phyloP scores from a whole-genome alignment of 768 basidiomycete genomes.

The Candolleomyces aberdarensis region DNA sequence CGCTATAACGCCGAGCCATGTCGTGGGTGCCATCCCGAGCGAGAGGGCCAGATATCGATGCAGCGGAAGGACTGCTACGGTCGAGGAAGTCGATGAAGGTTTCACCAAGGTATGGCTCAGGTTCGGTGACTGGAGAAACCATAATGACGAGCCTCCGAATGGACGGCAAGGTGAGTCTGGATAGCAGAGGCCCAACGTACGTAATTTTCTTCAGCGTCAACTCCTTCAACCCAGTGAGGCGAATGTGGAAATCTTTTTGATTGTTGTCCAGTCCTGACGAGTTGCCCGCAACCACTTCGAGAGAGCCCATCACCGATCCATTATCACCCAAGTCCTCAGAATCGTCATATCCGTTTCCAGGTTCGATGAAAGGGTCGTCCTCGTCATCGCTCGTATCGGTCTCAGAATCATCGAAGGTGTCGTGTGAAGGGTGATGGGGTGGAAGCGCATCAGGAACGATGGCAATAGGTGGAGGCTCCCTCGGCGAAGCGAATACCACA shows the following conservation, averaged over 20 bases:
- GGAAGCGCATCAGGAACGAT: background rate
- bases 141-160: background rate
- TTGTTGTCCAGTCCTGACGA: too few relatives aligned
- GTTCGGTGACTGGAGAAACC: background rate
- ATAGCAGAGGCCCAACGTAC: background rate
- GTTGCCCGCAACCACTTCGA: too few relatives aligned
- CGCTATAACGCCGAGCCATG: background rate
- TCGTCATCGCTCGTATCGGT: background rate
- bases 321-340: background rate
- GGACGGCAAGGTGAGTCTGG: background rate
- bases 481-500: background rate
- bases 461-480: background rate
- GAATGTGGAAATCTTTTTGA: background rate
- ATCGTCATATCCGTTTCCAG: background rate
- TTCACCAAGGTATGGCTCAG: background rate
- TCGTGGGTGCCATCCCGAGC: background rate
- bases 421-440: too few relatives aligned
- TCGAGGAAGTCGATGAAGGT: background rate
- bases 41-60: background rate
- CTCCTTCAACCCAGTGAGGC: conserved; percentile 3
- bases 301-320: background rate
- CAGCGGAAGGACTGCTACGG: background rate
- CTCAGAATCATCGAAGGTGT: background rate
- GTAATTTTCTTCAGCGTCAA: background rate
- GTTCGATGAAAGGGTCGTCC: background rate